Conservation (phyloP, 2,329 filamentous ascomycete genomes). For the Anisogramma anomala region DNA sequence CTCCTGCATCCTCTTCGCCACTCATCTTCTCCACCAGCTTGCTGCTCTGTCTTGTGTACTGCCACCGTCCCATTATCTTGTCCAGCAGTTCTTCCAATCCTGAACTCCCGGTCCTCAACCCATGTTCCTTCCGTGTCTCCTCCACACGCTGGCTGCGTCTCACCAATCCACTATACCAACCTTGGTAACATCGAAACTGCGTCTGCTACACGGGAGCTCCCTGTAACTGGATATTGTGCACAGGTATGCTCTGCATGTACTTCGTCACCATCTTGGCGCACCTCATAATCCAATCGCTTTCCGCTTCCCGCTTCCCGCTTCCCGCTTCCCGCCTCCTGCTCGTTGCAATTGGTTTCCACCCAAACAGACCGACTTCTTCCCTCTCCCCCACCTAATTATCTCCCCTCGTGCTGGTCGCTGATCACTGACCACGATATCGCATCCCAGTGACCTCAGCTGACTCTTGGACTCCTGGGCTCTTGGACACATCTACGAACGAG, state of each 20-base stretch:
- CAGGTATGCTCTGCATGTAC: conserved; percentile 34
- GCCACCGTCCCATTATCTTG: too few relatives aligned
- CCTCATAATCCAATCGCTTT: conserved; percentile 22
- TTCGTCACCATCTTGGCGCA: conserved; percentile 25
- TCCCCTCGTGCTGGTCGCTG: conserved; percentile 16
- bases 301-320: conserved; percentile 17
- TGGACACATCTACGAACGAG: too few relatives aligned
- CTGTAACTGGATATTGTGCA: conserved; percentile 25
- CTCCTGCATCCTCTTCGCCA: conserved; percentile 5
- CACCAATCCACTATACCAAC: conserved; percentile 6
- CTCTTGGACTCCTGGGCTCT: conserved; percentile 4
- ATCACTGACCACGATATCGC: conserved; percentile 11
- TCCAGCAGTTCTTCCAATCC: too few relatives aligned
- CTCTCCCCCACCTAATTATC: conserved; percentile 5
- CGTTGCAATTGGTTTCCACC: too few relatives aligned
- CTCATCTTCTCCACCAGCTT: conserved; percentile 7
- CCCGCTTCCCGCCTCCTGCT: too few relatives aligned
- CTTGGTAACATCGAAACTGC: conserved; percentile 5
- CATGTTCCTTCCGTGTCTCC: conserved; percentile 3
- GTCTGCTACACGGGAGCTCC: conserved; percentile 17
- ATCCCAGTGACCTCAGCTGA: conserved; percentile 11
- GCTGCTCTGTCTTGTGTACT: conserved; percentile 10
- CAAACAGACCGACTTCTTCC: conserved; percentile 15
- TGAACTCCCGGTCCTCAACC: conserved; percentile 1
- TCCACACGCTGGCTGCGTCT: conserved; percentile 4